Evolutionary conservation across 1,284 basidiomycete genomes (phyloP).

Genomic region (Ceraceosorus bombacis): DNA sequence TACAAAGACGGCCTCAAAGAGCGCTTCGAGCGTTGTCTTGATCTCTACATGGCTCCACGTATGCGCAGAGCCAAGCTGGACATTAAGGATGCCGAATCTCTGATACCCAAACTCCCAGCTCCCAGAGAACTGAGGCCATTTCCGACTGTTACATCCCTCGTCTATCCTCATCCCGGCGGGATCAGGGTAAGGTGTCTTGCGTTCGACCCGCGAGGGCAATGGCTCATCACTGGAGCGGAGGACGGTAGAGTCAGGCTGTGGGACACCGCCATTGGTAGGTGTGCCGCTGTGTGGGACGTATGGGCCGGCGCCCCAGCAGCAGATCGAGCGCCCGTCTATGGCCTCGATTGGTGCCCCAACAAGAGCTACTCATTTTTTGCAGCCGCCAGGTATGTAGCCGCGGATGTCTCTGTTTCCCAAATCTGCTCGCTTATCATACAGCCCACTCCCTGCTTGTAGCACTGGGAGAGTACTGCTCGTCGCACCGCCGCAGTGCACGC

Average conservation of each 20-base stretch:
- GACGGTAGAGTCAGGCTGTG: conserved; percentile 78
- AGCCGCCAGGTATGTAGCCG: conserved; percentile 51
- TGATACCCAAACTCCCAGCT: conserved; percentile 92
- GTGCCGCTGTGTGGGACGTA: conserved; percentile 81
- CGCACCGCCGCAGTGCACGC: conserved; percentile 58
- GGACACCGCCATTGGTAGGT: conserved; percentile 87
- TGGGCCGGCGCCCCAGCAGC: conserved; percentile 26
- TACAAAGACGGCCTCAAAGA: conserved; percentile 89
- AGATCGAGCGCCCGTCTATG: conserved; percentile 58
- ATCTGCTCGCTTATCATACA: conserved; percentile 49
- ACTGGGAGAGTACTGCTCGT: conserved; percentile 74
- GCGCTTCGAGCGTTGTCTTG: conserved; percentile 86
- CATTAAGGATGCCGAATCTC: conserved; percentile 61
- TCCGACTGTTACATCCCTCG: conserved; percentile 74
- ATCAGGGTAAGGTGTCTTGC: conserved; percentile 67
- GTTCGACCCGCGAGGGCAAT: conserved; percentile 78
- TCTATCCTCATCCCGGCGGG: conserved; percentile 61
- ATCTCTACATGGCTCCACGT: conserved; percentile 92
- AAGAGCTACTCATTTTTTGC: conserved; percentile 73
- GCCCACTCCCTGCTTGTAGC: neutral
- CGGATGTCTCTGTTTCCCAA: no score
- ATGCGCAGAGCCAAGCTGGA: conserved; percentile 53
- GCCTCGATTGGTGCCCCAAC: conserved; percentile 89
- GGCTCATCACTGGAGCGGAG: conserved; percentile 89
- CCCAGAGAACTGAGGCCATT: conserved; percentile 88